These are phyloP conservation scores for Kluyveromyces aestuarii DNA, from an alignment of 805 yeast species.

Conservation along the genomic window DNA sequence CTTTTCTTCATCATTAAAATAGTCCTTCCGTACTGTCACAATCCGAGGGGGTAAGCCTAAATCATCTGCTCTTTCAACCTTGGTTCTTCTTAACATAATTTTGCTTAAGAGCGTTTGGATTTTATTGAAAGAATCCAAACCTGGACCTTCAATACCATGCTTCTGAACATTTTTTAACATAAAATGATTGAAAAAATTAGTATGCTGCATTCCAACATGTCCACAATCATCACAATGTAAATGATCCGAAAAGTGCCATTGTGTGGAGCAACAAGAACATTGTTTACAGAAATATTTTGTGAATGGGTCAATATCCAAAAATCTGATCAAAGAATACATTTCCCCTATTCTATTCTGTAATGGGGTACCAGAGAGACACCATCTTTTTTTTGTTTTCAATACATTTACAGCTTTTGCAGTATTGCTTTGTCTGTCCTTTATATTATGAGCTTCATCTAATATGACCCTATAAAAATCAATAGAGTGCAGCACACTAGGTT, in stretches of 20 bases:
- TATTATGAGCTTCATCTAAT: conserved; percentile 94
- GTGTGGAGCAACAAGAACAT: conserved; percentile 73
- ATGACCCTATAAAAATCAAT: conserved; percentile 76
- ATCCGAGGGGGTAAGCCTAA: conserved; percentile 94
- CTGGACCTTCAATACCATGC: conserved; percentile 74
- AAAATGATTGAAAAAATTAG: conserved; percentile 92
- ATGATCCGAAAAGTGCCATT: conserved; percentile 80
- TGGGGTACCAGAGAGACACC: conserved; percentile 96
- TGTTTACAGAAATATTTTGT: conserved; percentile 87
- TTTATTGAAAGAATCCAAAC: conserved; percentile 65
- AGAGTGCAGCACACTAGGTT: conserved; percentile 64
- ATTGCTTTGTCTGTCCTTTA: conserved; percentile 88
- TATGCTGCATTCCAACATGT: conserved; percentile 90
- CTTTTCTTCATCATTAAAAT: conserved; percentile 89
- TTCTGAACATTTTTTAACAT: conserved; percentile 90
- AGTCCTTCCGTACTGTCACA: conserved; percentile 79
- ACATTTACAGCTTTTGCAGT: conserved; percentile 88
- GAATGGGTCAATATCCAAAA: conserved; percentile 76
- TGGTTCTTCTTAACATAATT: conserved; percentile 89
- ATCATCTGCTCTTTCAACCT: conserved; percentile 94
- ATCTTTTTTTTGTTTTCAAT: conserved; percentile 61
- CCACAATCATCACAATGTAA: conserved; percentile 81
- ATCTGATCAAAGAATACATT: conserved; percentile 83
- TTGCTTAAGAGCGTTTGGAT: conserved; percentile 67
- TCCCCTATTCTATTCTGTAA: conserved; percentile 95